These are phyloP conservation scores for Euphorbia lathyris DNA, from an alignment of 345 rosid species.

Conservation along the genomic window DNA sequence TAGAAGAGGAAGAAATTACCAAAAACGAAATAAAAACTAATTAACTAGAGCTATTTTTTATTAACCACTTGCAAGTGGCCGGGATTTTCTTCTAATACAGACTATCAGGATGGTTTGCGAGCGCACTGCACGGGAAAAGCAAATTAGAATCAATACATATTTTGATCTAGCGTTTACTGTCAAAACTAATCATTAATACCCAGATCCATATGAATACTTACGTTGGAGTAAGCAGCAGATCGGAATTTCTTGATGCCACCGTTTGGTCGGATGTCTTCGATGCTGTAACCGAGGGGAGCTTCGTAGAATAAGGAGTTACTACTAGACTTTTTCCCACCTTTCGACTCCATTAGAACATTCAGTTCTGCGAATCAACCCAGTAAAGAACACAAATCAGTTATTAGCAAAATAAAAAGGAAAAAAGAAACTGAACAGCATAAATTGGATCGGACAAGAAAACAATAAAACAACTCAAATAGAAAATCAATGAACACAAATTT, in stretches of 20 bases:
- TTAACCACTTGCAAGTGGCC: conserved; percentile 20
- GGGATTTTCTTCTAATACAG: not conserved
- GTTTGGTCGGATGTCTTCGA: conserved; percentile 85
- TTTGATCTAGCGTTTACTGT: not conserved
- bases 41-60: conserved; percentile 1
- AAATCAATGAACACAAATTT: too few species aligned
- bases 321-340: conserved; percentile 78
- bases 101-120: conserved; percentile 38
- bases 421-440: too few species aligned
- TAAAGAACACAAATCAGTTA: not conserved
- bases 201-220: conserved; percentile 21
- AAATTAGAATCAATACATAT: not conserved
- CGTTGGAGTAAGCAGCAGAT: conserved; percentile 96
- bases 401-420: not conserved
- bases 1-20: conserved; percentile 14
- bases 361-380: not conserved
- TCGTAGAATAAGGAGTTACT: conserved; percentile 62
- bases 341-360: conserved; percentile 88
- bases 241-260: conserved; percentile 91
- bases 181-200: not conserved
- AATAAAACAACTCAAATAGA: not conserved
- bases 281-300: conserved; percentile 93
- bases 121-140: conserved; percentile 25
- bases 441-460: not conserved
- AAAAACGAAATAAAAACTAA: not conserved